Evolutionary conservation across 2,329 filamentous ascomycete genomes (phyloP).

Genomic region (Daldinia sp.): DNA sequence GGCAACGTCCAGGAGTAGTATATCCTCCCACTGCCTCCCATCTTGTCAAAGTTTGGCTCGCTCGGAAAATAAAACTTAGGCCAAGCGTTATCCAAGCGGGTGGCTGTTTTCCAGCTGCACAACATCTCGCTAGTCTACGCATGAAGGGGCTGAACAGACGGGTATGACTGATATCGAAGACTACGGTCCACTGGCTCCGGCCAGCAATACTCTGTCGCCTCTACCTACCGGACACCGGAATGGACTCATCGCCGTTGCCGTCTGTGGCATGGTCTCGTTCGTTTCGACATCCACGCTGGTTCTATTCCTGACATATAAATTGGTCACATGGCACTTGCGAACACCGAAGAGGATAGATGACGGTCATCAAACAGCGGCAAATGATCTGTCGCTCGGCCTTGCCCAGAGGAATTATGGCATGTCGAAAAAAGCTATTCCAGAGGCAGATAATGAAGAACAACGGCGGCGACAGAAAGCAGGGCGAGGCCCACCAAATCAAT

Average conservation of each 20-base stretch:
- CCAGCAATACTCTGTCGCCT: constrained; percentile 50
- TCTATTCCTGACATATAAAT: constrained; percentile 53
- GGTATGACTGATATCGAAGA: constrained; percentile 31
- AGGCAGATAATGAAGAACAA: constrained; percentile 16
- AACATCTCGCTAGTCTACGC: background rate
- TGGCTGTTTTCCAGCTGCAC: constrained; percentile 11
- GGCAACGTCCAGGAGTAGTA: constrained; percentile 6
- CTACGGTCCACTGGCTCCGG: constrained; percentile 26
- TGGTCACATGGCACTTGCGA: constrained; percentile 53
- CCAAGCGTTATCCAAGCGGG: background rate
- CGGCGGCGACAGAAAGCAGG: background rate
- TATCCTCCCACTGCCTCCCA: constrained; percentile 1
- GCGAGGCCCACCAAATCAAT: constrained; percentile 69
- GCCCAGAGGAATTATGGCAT: constrained; percentile 40
- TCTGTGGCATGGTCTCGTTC: constrained; percentile 55
- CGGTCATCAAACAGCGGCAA: constrained; percentile 25
- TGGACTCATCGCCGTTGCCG: constrained; percentile 55
- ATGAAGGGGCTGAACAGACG: background rate
- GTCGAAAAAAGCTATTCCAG: constrained; percentile 31
- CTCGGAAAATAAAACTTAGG: constrained; percentile 22
- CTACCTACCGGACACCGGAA: constrained; percentile 52
- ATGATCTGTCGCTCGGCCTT: constrained; percentile 39
- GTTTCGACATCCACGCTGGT: constrained; percentile 52
- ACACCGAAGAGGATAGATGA: constrained; percentile 39
- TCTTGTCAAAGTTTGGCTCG: background rate